Evolutionary conservation across 2,329 filamentous ascomycete species (phyloP), one percentile per base, ranked within the genome.

Genomic region (Ophiosphaerella narmari): DNA sequence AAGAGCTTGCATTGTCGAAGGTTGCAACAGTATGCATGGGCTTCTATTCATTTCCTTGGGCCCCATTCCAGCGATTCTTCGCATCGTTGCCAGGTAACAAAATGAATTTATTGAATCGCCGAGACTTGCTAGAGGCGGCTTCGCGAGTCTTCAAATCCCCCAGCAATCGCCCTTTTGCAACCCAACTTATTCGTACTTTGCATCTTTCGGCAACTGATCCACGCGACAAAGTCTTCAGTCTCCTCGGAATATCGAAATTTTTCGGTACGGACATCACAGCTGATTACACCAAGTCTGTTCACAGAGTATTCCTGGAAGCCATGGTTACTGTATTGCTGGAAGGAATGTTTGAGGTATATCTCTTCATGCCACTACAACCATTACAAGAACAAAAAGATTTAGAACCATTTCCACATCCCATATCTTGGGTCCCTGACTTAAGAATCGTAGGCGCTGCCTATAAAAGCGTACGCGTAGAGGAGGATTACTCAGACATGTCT

Each of bases 151-250:
- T 12, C 24, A n/a, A n/a, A n/a, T n/a, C n/a, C n/a, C n/a, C n/a
- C n/a, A n/a, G n/a, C n/a, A n/a, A n/a, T n/a, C n/a, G n/a, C n/a
- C n/a, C n/a, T 40, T 40, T 40, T 29, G 21, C 21, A n/a, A 13
- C 38, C 13, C 38, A 40, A 14, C 38, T 40, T 13, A 26, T 21
- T 29, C 21, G 21, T 1, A 29, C 38, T 23, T 13, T 40, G 21
- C 21, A 29, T 29, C 37, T 43, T 43, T 32, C n/a, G 18, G 48
- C 52, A 11, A 50, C 49, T 3, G 49, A 52, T 41, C 45, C 49
- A 24, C 33, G 53, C 12, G 53, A 55, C 35, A 52, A 23, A 24
- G 34, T 55, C 2, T 55, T 39, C 32, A 47, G 50, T 11, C n/a
- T 54, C 13, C 44, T 54, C 14, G 47, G 50, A 6, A 41, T 52